Conservation (phyloP, 1,284 basidiomycete genomes). For the Cryptococcus wingfieldii region DNA sequence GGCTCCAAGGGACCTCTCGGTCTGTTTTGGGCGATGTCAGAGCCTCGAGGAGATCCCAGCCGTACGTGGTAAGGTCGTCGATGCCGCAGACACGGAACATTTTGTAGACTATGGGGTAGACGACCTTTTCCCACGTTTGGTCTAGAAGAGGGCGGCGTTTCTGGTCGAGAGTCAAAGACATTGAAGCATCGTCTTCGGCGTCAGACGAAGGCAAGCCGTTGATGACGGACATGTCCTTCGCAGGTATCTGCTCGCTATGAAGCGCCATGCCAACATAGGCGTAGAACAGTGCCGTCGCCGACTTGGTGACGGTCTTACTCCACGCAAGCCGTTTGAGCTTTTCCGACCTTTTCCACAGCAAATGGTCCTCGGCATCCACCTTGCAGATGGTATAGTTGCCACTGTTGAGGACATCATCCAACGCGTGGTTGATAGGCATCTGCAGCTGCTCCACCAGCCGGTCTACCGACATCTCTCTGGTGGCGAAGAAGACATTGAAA, state of each 20-base stretch:
- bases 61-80: conserved; percentile 34
- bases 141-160: conserved; percentile 28
- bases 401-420: background rate
- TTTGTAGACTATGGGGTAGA: conserved; percentile 28
- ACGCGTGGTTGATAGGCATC: conserved; percentile 26
- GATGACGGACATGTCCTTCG: conserved; percentile 25
- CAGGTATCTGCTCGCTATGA: conserved; percentile 33
- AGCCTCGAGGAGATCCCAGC: conserved; percentile 39
- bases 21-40: conserved; percentile 17
- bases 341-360: conserved; percentile 34
- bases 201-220: conserved; percentile 38
- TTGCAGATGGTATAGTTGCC: conserved; percentile 2
- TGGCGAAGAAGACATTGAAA: conserved; percentile 29
- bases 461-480: conserved; percentile 12
- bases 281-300: conserved; percentile 34
- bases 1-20: conserved; percentile 7
- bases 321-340: conserved; percentile 32
- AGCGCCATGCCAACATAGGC: conserved; percentile 39
- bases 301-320: conserved; percentile 28
- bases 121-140: conserved; percentile 33
- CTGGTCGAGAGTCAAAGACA: conserved; percentile 24
- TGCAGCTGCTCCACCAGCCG: conserved; percentile 15
- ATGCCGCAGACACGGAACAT: conserved; percentile 33
- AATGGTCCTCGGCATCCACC: background rate
- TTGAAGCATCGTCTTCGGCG: conserved; percentile 18